Evolutionary conservation across 1,139 yeast genomes (phyloP).

Genomic region (Spathaspora sp.): DNA sequence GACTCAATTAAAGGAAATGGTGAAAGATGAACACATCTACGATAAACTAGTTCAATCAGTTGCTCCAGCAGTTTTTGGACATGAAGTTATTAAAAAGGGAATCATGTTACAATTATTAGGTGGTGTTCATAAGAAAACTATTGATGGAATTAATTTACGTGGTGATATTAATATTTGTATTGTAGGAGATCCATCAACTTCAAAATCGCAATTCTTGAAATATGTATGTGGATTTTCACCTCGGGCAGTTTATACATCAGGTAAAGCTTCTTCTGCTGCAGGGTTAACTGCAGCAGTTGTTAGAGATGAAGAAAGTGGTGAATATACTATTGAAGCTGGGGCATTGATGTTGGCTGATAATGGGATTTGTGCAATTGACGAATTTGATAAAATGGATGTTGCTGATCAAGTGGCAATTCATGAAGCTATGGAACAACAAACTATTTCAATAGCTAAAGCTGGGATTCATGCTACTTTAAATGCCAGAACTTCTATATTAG

Average conservation of each 20-base stretch:
- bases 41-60: constrained; percentile 83
- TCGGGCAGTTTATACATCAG: constrained; percentile 94
- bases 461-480: constrained; percentile 97
- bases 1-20: constrained; percentile 85
- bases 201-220: constrained; percentile 93
- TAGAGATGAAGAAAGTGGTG: constrained; percentile 96
- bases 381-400: constrained; percentile 96
- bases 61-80: constrained; percentile 98
- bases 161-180: constrained; percentile 97
- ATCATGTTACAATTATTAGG: constrained; percentile 84
- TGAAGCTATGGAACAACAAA: constrained; percentile 99
- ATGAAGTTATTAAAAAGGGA: constrained; percentile 92
- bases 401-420: constrained; percentile 97
- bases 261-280: constrained; percentile 98
- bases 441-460: constrained; percentile 96
- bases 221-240: constrained; percentile 93
- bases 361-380: constrained; percentile 98
- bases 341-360: constrained; percentile 98
- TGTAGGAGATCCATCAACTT: constrained; percentile 98
- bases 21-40: constrained; percentile 83
- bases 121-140: constrained; percentile 93
- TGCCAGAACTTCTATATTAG: constrained; percentile 92
- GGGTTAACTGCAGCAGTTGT: constrained; percentile 99
- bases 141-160: constrained; percentile 92
- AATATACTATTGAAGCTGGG: constrained; percentile 97